Base-by-base conservation (phyloP, 257 asterid species). In the Ligustrum vulgare region DNA sequence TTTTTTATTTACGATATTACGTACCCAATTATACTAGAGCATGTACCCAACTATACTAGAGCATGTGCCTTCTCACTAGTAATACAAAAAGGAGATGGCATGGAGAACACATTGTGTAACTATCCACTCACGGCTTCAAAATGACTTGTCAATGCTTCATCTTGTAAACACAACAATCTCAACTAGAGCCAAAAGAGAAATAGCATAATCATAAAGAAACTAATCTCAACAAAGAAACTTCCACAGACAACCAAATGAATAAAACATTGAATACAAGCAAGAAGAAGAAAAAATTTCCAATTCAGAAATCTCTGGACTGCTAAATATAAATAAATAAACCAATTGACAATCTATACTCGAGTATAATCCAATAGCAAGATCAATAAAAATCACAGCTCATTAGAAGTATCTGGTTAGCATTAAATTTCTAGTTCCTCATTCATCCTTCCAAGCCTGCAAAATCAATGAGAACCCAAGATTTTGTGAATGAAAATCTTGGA, bases 381-480 rank as follows among this genome's bases (percentile, higher is more conserved):
- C 35, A 73, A 68, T 68, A 71, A 41, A 67, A 80, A 63, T 32
- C 18, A 70, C 39, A 32, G 34, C 28, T 75, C 39, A 70, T 20
- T 79, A 71, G 35, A 60, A 23, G 56, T 51, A 22, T 20, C 25
- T 58, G 83, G 83, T 79, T 74, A 79, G 77, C 80, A 80, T 76
- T 74, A 58, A 60, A 41, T 16, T 60, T 43, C 69, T 66, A 75
- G 72, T 25, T 16, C 22, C 67, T 54, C 85, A 81, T 68, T 84
- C 88, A 63, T 72, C 79, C 82, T 80, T 84, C 84, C 88, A 84
- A 2, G 88, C 88, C 71, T 79, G 74, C 79, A 84, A 76, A 67
- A 79, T 49, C 13, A 84, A 51, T 0, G 88, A 81, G 68, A 82
- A 84, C 2, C 86, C 84, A 54, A 77, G 79, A 77, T 69, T 60